These are phyloP conservation scores for Talaromyces sp. DNA, from an alignment of 2,329 filamentous ascomycete genomes.

Conservation along the genomic window DNA sequence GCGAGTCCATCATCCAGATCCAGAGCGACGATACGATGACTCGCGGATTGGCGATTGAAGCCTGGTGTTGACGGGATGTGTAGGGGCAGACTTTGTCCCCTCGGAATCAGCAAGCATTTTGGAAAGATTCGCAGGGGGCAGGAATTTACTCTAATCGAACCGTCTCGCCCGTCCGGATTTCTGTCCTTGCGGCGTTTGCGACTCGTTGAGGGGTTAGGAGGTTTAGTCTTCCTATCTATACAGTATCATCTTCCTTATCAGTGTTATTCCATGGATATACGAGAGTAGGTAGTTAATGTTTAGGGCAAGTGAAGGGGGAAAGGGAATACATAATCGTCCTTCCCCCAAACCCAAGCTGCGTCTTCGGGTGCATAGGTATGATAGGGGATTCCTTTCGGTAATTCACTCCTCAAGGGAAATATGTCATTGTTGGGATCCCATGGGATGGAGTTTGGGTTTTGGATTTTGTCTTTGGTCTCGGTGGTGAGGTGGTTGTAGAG, in stretches of 20 bases:
- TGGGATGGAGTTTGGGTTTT: constrained; percentile 36
- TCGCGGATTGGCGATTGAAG: constrained; percentile 50
- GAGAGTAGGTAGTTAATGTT: no score
- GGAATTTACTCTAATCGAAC: constrained; percentile 48
- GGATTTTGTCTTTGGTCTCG: constrained; percentile 5
- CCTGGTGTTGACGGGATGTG: constrained; percentile 49
- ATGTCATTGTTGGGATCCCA: constrained; percentile 51
- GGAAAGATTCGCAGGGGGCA: not conserved
- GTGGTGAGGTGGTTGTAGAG: no score
- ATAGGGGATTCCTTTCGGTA: constrained; percentile 34
- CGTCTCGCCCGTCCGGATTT: constrained; percentile 54
- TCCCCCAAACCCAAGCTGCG: constrained; percentile 58
- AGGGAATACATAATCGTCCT: constrained; percentile 49
- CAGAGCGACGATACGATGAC: constrained; percentile 55
- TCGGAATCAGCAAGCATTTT: not conserved
- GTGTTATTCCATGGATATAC: no score
- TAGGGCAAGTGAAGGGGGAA: not conserved
- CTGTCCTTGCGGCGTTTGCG: constrained; percentile 45
- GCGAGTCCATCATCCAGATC: constrained; percentile 29
- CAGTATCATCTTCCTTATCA: not conserved
- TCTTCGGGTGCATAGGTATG: constrained; percentile 50
- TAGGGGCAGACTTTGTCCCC: constrained; percentile 46
- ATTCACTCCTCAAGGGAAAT: constrained; percentile 51
- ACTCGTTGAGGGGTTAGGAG: constrained; percentile 53
- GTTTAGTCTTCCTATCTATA: constrained; percentile 45